A percentile compares a stretch with the other conserved stretches of the same genome.
Conservation (phyloP, 192 early-diverging fungal genomes). For the Dissophora globulifera region DNA sequence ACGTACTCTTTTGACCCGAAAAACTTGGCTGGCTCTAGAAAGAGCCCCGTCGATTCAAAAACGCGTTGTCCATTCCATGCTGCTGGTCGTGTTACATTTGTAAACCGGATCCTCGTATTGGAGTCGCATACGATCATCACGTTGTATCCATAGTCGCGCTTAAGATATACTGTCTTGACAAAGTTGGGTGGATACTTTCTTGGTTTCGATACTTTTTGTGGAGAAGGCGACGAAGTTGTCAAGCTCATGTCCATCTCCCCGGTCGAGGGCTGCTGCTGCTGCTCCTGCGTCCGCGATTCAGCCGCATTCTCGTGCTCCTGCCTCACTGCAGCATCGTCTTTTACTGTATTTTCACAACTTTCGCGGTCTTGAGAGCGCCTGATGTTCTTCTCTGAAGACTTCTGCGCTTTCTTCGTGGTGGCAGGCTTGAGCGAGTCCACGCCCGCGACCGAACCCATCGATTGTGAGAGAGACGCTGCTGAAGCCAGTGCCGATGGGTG, state of each 20-base stretch:
- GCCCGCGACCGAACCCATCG: no score
- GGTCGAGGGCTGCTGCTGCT: not conserved
- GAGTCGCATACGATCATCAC: slow-evolving; percentile 26
- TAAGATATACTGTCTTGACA: slow-evolving; percentile 11
- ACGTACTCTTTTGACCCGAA: slow-evolving; percentile 25
- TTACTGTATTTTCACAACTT: no score
- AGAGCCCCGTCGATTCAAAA: slow-evolving; percentile 10
- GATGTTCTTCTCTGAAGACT: not conserved
- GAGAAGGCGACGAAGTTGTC: no score
- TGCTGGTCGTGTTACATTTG: slow-evolving; percentile 11
- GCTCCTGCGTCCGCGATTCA: no score
- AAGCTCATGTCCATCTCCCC: no score
- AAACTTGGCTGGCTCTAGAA: not conserved
- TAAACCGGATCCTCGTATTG: slow-evolving; percentile 31
- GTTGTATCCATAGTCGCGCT: slow-evolving; percentile 34
- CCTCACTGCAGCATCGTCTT: no score
- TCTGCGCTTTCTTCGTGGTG: not conserved
- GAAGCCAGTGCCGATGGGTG: slow-evolving; percentile 2
- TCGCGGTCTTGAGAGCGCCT: no score
- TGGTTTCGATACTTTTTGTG: not conserved
- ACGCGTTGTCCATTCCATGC: slow-evolving; percentile 5
- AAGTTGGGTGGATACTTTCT: not conserved
- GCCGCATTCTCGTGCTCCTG: no score
- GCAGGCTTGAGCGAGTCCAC: not conserved
- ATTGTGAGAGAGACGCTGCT: slow-evolving; percentile 3